Evolutionary conservation across 441 rosid genomes (phyloP).

Genomic region (Manihot esculenta): DNA sequence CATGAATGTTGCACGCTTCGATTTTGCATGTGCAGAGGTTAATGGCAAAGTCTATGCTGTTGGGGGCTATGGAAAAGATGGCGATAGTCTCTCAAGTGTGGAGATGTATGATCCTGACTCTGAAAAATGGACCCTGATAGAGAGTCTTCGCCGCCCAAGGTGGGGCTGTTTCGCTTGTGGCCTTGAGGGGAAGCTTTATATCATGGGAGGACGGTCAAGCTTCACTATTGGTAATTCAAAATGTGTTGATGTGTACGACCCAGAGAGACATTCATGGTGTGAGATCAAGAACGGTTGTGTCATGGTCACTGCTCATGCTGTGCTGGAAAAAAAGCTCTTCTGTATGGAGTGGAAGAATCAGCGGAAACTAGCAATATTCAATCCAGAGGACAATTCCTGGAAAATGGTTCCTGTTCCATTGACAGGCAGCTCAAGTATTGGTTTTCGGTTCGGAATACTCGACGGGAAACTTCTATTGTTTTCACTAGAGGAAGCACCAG

Average conservation of each 20-base stretch:
- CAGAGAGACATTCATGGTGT: conserved; percentile 64
- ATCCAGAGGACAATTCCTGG: conserved; percentile 73
- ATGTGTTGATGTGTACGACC: conserved; percentile 74
- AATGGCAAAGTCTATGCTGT: conserved; percentile 78
- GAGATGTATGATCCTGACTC: conserved; percentile 81
- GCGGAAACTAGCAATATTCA: conserved; percentile 69
- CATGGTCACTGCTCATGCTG: conserved; percentile 97
- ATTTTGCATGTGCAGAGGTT: conserved; percentile 87
- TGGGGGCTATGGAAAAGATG: conserved; percentile 78
- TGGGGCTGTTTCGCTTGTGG: conserved; percentile 91
- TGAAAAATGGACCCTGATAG: conserved; percentile 62
- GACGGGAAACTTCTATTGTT: conserved; percentile 78
- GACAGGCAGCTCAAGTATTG: conserved; percentile 69
- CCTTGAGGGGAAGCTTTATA: conserved; percentile 79
- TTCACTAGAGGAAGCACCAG: conserved; percentile 53
- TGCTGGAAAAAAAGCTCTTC: conserved; percentile 69
- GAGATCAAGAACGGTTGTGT: conserved; percentile 87
- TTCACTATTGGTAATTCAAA: conserved; percentile 92
- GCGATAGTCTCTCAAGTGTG: conserved; percentile 72
- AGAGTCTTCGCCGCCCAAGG: conserved; percentile 83
- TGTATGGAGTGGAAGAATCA: conserved; percentile 98
- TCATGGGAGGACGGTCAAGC: conserved; percentile 97
- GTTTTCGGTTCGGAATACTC: conserved; percentile 77
- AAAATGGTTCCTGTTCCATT: conserved; percentile 79
- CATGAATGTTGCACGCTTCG: conserved; percentile 81